Conservation (phyloP, 2,329 filamentous ascomycete genomes). For the Alternaria sp. region DNA sequence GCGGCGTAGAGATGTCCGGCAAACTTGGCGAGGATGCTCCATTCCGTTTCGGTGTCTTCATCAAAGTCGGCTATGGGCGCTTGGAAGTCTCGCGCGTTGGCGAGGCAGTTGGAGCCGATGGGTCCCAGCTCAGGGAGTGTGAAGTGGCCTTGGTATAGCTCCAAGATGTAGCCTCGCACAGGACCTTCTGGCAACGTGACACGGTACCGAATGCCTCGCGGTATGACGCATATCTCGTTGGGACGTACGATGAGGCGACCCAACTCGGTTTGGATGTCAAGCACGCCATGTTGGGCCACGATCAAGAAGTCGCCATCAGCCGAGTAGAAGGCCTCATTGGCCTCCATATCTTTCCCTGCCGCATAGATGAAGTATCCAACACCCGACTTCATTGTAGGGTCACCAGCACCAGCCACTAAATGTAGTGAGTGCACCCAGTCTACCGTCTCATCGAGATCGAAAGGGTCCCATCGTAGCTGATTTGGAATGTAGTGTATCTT, state of each 20-base stretch:
- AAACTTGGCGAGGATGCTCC: constrained; percentile 70
- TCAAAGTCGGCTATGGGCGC: constrained; percentile 67
- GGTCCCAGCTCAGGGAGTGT: constrained; percentile 73
- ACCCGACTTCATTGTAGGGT: constrained; percentile 80
- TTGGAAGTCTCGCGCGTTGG: constrained; percentile 72
- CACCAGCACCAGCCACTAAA: constrained; percentile 79
- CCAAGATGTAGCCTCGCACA: constrained; percentile 71
- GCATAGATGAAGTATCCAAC: constrained; percentile 84
- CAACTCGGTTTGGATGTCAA: constrained; percentile 75
- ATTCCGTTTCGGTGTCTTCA: constrained; percentile 63
- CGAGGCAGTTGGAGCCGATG: constrained; percentile 71
- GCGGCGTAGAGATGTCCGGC: constrained; percentile 68
- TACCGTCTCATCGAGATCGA: constrained; percentile 74
- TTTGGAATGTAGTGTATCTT: constrained; percentile 80
- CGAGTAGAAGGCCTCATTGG: constrained; percentile 81
- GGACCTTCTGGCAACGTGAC: constrained; percentile 68
- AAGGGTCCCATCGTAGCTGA: constrained; percentile 82
- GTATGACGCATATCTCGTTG: constrained; percentile 73
- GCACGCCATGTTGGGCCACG: constrained; percentile 69
- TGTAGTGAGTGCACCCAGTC: constrained; percentile 76
- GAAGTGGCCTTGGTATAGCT: constrained; percentile 72
- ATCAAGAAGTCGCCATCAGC: constrained; percentile 76
- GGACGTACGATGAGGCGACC: constrained; percentile 71
- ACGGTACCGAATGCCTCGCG: constrained; percentile 70
- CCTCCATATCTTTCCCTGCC: constrained; percentile 78